phyloP scores from a whole-genome alignment of 345 rosid genomes.

The Aquilaria malaccensis region DNA sequence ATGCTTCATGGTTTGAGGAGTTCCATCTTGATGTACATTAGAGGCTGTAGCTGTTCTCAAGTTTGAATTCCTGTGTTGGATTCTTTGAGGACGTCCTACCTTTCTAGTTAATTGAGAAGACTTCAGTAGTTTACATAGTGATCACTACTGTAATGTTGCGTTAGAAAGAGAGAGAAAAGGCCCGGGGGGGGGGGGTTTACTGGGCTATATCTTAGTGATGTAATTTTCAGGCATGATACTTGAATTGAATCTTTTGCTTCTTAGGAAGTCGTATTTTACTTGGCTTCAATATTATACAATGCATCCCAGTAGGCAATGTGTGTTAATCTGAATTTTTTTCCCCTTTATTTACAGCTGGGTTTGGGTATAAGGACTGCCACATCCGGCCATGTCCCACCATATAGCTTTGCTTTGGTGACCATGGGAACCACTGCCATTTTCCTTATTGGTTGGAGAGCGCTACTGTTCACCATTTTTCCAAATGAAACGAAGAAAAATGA shows the following conservation, averaged over 20 bases:
- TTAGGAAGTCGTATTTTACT: background rate
- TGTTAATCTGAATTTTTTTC: background rate
- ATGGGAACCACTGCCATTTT: slow-evolving; percentile 69
- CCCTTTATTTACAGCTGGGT: slow-evolving; percentile 42
- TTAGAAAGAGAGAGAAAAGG: too few species aligned
- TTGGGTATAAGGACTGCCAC: slow-evolving; percentile 42
- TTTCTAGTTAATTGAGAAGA: too few species aligned
- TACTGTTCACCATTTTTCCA: slow-evolving; percentile 48
- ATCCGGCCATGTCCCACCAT: slow-evolving; percentile 52
- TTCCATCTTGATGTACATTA: too few species aligned
- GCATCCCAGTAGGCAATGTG: background rate
- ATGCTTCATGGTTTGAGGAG: too few species aligned
- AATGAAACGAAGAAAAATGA: slow-evolving; percentile 53
- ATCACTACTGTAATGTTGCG: background rate
- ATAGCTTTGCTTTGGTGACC: slow-evolving; percentile 49
- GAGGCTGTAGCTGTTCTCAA: too few species aligned
- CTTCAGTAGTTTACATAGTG: too few species aligned
- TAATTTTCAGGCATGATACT: background rate
- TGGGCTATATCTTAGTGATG: background rate
- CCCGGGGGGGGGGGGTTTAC: background rate
- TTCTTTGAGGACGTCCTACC: too few species aligned
- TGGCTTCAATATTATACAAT: too few species aligned
- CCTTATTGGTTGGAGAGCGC: slow-evolving; percentile 69
- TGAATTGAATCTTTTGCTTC: background rate
- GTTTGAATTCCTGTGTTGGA: too few species aligned